Evolutionary conservation across 1,284 basidiomycete genomes (phyloP), one percentile per base, ranked within the genome.

Genomic region (Pyrrhoderma lamaoense): DNA sequence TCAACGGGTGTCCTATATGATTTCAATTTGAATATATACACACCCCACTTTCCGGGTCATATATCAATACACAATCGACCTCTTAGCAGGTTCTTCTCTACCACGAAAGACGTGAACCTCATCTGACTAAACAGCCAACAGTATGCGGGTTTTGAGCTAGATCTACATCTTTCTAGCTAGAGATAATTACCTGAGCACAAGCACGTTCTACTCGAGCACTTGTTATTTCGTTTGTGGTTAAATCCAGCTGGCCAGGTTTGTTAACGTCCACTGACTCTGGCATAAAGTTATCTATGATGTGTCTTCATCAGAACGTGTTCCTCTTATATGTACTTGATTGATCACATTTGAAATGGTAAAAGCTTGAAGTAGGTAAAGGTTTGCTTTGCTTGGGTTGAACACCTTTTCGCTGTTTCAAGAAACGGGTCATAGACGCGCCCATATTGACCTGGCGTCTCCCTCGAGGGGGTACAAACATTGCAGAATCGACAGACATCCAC

Each of bases 51-150:
- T 79, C 80, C 59, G 85, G 83, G 60, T 89, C 85, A 60, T 80
- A 88, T 43, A 89, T 82, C 43, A 89, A 67, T 5, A 89, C 76
- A 57, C 86, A 89, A 44, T 88, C 85, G 56, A 72, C 72, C 42
- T 87, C 60, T 79, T 83, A 2, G 80, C 72, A 1, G 73, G 64
- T 3, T 68, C 68, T 59, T 83, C 82, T 8, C 62, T 60, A 7
- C 85, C 85, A 36, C 64, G 67, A 58, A 81, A 89, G 31, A 74
- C 60, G 58, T 77, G 71, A n/a, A 65, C 71, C 50, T 84, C 82
- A 18, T 71, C 76, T n/a, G 70, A 59, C 77, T 79, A 57, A 13
- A 42, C n/a, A n/a, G n/a, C n/a, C n/a, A n/a, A n/a, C n/a, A n/a
- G n/a, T n/a, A n/a, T n/a, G n/a, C n/a, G n/a, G n/a, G n/a, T n/a